Conservation (phyloP, 441 rosid genomes). For the Sinapis alba region DNA sequence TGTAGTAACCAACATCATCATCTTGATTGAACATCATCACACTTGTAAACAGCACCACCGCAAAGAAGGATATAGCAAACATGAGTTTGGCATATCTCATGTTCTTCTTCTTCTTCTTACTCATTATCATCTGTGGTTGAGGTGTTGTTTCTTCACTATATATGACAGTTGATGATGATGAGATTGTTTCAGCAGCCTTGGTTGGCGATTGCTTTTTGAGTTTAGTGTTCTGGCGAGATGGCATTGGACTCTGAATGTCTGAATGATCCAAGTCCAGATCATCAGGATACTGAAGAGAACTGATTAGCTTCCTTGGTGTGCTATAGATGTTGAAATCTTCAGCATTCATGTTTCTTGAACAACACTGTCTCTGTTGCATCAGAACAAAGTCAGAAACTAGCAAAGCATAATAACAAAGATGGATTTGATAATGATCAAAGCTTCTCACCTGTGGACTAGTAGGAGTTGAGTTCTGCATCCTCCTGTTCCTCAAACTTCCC, state of each 20-base stretch:
- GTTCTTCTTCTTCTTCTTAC: slow-evolving; percentile 43
- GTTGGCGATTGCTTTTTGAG: slow-evolving; percentile 43
- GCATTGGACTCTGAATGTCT: slow-evolving; percentile 45
- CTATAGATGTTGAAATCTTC: slow-evolving; percentile 65
- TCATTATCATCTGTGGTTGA: slow-evolving; percentile 25
- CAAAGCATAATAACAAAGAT: slow-evolving; percentile 14
- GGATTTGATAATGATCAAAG: neutral
- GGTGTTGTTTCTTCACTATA: slow-evolving; percentile 32
- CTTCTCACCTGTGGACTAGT: slow-evolving; percentile 81
- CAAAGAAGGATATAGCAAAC: slow-evolving; percentile 42
- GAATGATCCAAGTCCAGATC: slow-evolving; percentile 52
- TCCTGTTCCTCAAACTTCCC: slow-evolving; percentile 50
- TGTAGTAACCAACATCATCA: slow-evolving; percentile 45
- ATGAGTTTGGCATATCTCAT: slow-evolving; percentile 42
- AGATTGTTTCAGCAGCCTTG: slow-evolving; percentile 60
- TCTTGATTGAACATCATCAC: slow-evolving; percentile 45
- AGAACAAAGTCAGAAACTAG: slow-evolving; percentile 25
- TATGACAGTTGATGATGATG: slow-evolving; percentile 57
- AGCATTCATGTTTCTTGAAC: slow-evolving; percentile 47
- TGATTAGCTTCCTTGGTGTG: slow-evolving; percentile 92
- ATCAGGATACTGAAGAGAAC: slow-evolving; percentile 74
- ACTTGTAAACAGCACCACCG: slow-evolving; percentile 44
- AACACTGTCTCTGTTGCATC: slow-evolving; percentile 62
- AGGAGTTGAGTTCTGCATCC: slow-evolving; percentile 59
- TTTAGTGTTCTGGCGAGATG: slow-evolving; percentile 41